Evolutionary conservation across 345 rosid species (phyloP), one percentile per base, ranked within the genome.

Genomic region (Durio zibethinus): DNA sequence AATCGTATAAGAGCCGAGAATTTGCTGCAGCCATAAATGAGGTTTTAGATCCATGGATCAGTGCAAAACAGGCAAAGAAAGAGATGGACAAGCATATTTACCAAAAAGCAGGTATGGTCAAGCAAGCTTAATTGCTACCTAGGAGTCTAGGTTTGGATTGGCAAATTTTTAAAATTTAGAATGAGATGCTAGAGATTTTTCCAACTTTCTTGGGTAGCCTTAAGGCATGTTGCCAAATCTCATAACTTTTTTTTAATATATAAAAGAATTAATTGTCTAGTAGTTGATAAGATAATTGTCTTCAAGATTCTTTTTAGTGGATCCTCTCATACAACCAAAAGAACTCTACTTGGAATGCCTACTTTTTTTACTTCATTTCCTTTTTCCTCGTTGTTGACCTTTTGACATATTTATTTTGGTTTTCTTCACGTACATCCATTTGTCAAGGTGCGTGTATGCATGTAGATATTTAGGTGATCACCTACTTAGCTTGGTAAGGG

Each of bases 11-110:
- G 85, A 92, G 91, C 80, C 85, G 99, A 72, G 99, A 94, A 80
- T 94, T 97, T 85, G 92, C 99, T 82, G 95, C 97, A 40, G 97
- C 97, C 72, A 88, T 92, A 82, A 97, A 94, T 79, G 99, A 97
- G 87, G 97, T 93, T 77, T 82, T 97, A 81, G 99, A 97, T 85
- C 94, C 98, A 16, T 97, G 99, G 99, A 89, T 97, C 82, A 87
- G 80, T 84, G 91, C 90, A 36, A 92, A 91, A 85, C 99, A 91
- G 88, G 97, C 99, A 64, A 92, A 88, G 90, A 96, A 89, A 80
- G 98, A 93, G 76, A 82, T 76, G 23, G 99, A 93, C 71, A 90
- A 90, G 84, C 93, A 79, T 73, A 81, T 87, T n/a, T 91, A 90
- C 85, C 85, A 91, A 73, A 93, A 86, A 82, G 84, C 92, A 85